A percentile compares a stretch with the other conserved stretches of the same genome.
Evolutionary conservation across 2,329 filamentous ascomycete species (phyloP).

Genomic region (Conoideocrella luteorostrata): DNA sequence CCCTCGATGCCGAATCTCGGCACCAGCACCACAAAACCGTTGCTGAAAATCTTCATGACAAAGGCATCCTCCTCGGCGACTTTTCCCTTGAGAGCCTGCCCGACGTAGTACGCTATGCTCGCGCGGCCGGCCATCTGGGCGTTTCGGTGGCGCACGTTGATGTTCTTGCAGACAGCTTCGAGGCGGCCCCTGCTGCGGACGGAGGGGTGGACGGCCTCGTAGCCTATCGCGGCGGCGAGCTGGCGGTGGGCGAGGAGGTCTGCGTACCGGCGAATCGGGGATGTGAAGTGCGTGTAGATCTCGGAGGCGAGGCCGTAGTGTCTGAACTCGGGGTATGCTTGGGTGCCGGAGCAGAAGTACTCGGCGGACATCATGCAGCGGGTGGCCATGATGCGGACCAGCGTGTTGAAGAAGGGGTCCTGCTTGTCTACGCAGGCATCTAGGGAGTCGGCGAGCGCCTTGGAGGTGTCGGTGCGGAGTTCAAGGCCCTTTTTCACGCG

Average conservation of each 20-base stretch:
- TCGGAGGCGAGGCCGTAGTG: conserved; percentile 95
- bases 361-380: conserved; percentile 99
- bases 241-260: conserved; percentile 92
- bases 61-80: conserved; percentile 82
- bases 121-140: conserved; percentile 92
- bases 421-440: conserved; percentile 72
- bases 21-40: conserved; percentile 94
- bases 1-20: conserved; percentile 94
- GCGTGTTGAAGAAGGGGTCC: conserved; percentile 97
- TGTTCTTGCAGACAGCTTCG: conserved; percentile 94
- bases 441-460: conserved; percentile 87
- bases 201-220: conserved; percentile 76
- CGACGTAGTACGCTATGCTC: conserved; percentile 95
- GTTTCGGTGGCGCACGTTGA: conserved; percentile 95
- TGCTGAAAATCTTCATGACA: conserved; percentile 94
- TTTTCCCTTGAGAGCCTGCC: conserved; percentile 80
- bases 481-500: conserved; percentile 78
- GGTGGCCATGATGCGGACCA: conserved; percentile 94
- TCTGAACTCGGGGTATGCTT: conserved; percentile 87
- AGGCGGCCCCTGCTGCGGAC: conserved; percentile 78
- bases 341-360: conserved; percentile 93
- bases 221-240: conserved; percentile 89
- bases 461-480: conserved; percentile 77
- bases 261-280: conserved; percentile 94
- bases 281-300: conserved; percentile 99